Evolutionary conservation across 208 protist genomes (phyloP), one percentile per base, ranked within the genome.

Genomic region (Trypanosoma caninum): DNA sequence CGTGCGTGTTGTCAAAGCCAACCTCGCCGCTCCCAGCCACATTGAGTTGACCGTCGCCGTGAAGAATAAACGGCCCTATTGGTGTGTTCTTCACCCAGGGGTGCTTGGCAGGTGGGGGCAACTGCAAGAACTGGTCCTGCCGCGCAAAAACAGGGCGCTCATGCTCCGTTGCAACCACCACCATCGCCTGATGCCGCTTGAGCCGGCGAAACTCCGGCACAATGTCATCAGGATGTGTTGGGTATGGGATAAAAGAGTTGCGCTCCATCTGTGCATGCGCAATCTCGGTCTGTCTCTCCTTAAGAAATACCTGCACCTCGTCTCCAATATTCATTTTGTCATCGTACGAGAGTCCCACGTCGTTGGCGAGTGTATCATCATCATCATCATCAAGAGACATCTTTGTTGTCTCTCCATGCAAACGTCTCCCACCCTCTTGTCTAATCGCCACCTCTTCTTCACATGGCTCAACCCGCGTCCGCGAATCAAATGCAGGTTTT

Each of bases 41-140:
- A 44, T 64, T 46, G 47, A 90, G 72, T 52, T 91, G 83, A 0
- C 89, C 89, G 57, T 95, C 89, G 10, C 89, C 89, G 66, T 95
- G 89, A 30, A 83, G 47, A 48, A 95, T 87, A 65, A 80, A 69
- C 9, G 74, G 74, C 0, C 89, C 89, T 25, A 82, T 83, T 3
- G 85, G 85, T 3, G 83, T 89, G 54, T 80, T 64, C 52, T 78
- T 72, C 44, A 93, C 75, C 85, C 89, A 95, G 53, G 89, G 89
- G 56, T 95, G 89, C 62, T 47, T 34, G 13, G 46, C 35, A 14
- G 85, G 45, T 2, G 81, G 81, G 23, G 83, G 85, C 22, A 85
- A 61, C 65, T 65, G 50, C 31, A 87, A 65, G 28, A 65, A 64
- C n/a, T 72, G 62, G 38, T 93, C 83, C 8, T 64, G 69, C 14